Conservation (phyloP, 2,329 filamentous ascomycete species). For the Penicillium palitans region DNA sequence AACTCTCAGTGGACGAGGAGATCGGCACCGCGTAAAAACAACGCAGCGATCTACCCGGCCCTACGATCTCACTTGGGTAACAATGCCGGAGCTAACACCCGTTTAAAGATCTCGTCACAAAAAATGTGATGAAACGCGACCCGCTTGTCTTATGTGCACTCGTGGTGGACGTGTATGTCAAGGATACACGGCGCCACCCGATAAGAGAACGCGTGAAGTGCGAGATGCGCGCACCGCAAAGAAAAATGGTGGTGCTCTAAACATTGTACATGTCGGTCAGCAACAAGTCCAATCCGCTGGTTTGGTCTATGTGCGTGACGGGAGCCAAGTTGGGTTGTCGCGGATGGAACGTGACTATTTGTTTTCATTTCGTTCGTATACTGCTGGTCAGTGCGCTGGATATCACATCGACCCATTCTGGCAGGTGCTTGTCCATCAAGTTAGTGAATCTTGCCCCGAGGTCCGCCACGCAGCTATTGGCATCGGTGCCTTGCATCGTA, state of each 20-base stretch:
- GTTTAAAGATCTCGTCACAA: constrained; percentile 3
- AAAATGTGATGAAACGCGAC: constrained; percentile 10
- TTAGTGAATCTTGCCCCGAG: neutral
- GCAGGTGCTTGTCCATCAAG: constrained; percentile 9
- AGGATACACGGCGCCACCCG: constrained; percentile 1
- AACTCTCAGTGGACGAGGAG: neutral
- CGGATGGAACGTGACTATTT: constrained; percentile 8
- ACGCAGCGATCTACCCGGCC: neutral
- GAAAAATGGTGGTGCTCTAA: neutral
- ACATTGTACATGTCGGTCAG: neutral
- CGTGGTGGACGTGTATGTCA: constrained; percentile 1
- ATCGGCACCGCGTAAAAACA: constrained; percentile 2
- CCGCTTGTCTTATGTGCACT: constrained; percentile 5
- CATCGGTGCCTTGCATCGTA: constrained; percentile 8
- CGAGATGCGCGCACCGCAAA: neutral
- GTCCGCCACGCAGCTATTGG: constrained; percentile 7
- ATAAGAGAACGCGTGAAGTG: constrained; percentile 4
- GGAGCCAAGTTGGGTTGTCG: constrained; percentile 2
- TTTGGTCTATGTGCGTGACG: neutral
- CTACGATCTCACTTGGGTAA: neutral
- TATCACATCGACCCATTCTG: constrained; percentile 7
- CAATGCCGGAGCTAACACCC: neutral
- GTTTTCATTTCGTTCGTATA: constrained; percentile 4
- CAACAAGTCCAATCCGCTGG: neutral
- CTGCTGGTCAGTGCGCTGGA: constrained; percentile 3